phyloP scores from a whole-genome alignment of 177 flowering plant species.

The Vitis hybrid region DNA sequence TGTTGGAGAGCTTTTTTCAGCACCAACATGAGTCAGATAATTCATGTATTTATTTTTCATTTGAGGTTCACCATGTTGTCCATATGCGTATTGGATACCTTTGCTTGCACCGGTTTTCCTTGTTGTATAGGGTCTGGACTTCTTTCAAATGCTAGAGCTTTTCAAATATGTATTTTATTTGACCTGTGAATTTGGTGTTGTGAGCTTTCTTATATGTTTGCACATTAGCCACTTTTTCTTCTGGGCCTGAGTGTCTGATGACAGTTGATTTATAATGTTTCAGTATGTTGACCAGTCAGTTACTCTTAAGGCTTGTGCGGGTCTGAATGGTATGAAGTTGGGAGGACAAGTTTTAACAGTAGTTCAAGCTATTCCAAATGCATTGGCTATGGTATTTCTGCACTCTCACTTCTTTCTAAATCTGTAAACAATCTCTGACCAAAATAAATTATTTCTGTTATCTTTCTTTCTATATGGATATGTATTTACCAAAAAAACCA shows the following conservation, averaged over 20 bases:
- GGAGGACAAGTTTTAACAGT: conserved; percentile 82
- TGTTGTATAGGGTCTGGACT: too few species aligned
- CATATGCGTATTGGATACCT: too few species aligned
- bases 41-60: too few species aligned
- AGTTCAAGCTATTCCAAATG: conserved; percentile 62
- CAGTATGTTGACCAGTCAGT: conserved; percentile 87
- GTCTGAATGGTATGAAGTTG: conserved; percentile 89
- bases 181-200: too few species aligned
- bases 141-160: too few species aligned
- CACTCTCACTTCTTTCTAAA: background rate
- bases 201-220: background rate
- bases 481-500: conserved; percentile 7
- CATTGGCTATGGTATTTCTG: conserved; percentile 37
- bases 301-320: conserved; percentile 89
- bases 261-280: background rate
- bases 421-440: too few species aligned
- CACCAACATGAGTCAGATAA: too few species aligned
- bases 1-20: too few species aligned
- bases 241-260: conserved; percentile 4
- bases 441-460: background rate
- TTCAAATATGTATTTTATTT: too few species aligned
- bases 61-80: too few species aligned
- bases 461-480: background rate
- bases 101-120: too few species aligned
- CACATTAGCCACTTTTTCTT: conserved; percentile 1